Evolutionary conservation across 1,284 basidiomycete species (phyloP).

Genomic region (Sporisorium exsertum): DNA sequence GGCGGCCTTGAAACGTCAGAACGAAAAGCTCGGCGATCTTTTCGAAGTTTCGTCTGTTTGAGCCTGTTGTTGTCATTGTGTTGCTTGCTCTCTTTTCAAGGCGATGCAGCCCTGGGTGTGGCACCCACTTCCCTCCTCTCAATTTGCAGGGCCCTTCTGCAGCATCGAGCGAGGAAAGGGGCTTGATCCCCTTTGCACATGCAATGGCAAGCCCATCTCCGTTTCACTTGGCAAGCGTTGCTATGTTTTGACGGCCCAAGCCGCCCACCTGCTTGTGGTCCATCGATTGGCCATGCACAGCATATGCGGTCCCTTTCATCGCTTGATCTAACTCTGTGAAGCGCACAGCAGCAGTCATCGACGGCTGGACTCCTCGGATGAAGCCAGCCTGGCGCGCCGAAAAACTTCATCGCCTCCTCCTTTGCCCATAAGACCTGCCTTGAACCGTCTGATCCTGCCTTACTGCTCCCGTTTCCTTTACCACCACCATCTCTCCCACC

Average conservation of each 20-base stretch:
- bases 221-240: conserved; percentile 3
- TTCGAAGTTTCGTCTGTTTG: not conserved
- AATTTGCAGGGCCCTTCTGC: conserved; percentile 4
- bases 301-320: not conserved
- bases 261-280: not conserved
- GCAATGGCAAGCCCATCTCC: not conserved
- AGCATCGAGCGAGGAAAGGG: conserved; percentile 1
- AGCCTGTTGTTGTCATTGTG: conserved; percentile 1
- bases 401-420: not conserved
- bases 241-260: conserved; percentile 6
- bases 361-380: not conserved
- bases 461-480: conserved; percentile 4
- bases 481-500: conserved; percentile 18
- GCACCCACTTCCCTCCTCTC: not conserved
- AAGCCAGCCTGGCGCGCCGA: not conserved
- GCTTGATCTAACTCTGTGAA: not conserved
- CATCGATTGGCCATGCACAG: conserved; percentile 5
- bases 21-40: conserved; percentile 8
- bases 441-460: not conserved
- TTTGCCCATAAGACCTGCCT: conserved; percentile 1
- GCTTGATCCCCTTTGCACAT: not conserved
- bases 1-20: conserved; percentile 1
- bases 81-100: too few species aligned
- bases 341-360: too few species aligned
- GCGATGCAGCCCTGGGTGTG: conserved; percentile 4